phyloP scores from a whole-genome alignment of 805 yeast genomes.

The Schwanniomyces polymorphus region DNA sequence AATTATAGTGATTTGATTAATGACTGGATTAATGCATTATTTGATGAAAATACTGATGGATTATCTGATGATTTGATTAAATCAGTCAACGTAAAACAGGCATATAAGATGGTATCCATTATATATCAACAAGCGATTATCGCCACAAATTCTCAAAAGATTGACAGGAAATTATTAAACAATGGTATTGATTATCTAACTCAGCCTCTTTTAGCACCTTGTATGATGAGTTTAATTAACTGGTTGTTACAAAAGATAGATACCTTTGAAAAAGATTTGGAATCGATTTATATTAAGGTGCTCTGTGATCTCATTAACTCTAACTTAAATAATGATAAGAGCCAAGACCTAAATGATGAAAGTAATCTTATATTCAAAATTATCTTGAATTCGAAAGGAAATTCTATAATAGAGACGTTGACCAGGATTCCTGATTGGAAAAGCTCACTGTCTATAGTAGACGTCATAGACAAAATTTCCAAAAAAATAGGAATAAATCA shows the following conservation, averaged over 20 bases:
- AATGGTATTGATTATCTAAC: constrained; percentile 86
- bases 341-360: constrained; percentile 14
- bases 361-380: constrained; percentile 20
- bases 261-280: constrained; percentile 11
- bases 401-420: constrained; percentile 12
- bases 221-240: constrained; percentile 42
- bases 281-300: constrained; percentile 15
- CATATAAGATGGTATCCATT: constrained; percentile 67
- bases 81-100: constrained; percentile 63
- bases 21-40: constrained; percentile 80
- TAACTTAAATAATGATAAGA: constrained; percentile 14
- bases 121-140: constrained; percentile 71
- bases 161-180: constrained; percentile 59
- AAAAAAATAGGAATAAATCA: neutral
- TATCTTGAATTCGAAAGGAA: constrained; percentile 23
- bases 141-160: constrained; percentile 54
- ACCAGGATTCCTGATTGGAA: constrained; percentile 12
- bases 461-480: constrained; percentile 9
- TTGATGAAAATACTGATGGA: constrained; percentile 66
- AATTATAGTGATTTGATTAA: constrained; percentile 37
- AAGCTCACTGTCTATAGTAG: constrained; percentile 8
- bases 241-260: constrained; percentile 25
- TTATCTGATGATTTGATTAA: constrained; percentile 81
- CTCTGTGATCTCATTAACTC: constrained; percentile 25
- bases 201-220: constrained; percentile 69